Base-by-base conservation (phyloP, 2,329 filamentous ascomycete genomes). In the Nemania bipapillata region DNA sequence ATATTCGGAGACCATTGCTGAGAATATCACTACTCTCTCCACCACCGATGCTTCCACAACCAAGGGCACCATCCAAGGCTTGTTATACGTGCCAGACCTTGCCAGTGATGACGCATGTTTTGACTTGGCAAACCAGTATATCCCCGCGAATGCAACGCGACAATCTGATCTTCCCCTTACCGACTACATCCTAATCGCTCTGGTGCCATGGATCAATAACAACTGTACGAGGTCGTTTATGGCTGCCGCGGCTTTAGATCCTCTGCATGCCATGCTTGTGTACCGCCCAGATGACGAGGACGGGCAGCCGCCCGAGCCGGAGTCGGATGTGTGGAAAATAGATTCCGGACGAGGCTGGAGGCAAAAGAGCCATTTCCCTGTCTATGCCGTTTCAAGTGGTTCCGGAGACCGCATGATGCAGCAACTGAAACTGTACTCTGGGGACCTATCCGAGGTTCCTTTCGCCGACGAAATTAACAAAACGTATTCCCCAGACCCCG, bases 21-120 rank as follows among this genome's bases (percentile, higher is more conserved):
- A 80, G 65, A 91, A 92, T 74, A 86, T 97, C 59, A 92, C 90
- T 52, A 96, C 93, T 0, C 84, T 97, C 15, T 92, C 92, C 2
- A 88, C 86, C 35, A 91, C 89, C 69, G 89, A 88, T 77, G 85
- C 88, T 60, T 84, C 86, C 35, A 83, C 83, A 8, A 79, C 84
- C 45, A 87, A 90, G 71, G 86, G 86, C 63, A 83, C 88, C 62
- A 88, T 96, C 40, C 87, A 89, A 71, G 95, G 95, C 69, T 86
- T 97, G 17, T 86, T 98, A 65, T 98, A 96, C 79, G 91, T 97
- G 1, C 96, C 95, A 4, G 87, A 90, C 68, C 84, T 97, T 47
- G 78, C 81, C 5, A 65, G 76, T 11, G 78, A 84, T 64, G 86
- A 91, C 70, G 80, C 84, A 0, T 97, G 94, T 81, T 84, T 85